Base-by-base conservation (phyloP, 2,329 filamentous ascomycete species). In the Thielaviopsis musarum region DNA sequence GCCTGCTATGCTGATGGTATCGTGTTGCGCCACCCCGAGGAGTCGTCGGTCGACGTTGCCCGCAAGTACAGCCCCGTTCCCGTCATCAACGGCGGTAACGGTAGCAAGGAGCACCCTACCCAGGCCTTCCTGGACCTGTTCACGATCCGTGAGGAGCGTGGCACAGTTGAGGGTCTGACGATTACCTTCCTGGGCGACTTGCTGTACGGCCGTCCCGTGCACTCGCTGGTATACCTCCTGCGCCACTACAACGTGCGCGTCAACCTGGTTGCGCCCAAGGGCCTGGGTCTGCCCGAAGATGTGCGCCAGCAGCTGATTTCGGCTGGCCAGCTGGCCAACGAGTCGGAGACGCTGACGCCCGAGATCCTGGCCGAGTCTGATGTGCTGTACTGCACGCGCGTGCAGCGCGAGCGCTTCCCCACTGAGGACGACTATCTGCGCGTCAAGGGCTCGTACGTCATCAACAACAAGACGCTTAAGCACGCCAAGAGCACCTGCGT, bases 91-190 rank as follows among this genome's bases (percentile, higher is more conserved):
- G 93, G 90, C 64, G 93, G 93, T 56, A 98, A 98, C 70, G 93
- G 93, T 64, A 90, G 87, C 73, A 84, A 88, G 66, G 93, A 98
- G 75, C 93, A 98, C 73, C 93, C 93, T 0, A 98, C 93, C 0
- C 93, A 98, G 73, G 93, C 93, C 0, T 93, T 98, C 79, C 77
- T 98, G 22, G 93, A 98, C 68, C 84, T 98, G 61, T 98, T 96
- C 77, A 97, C 93, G 59, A 98, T 98, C 68, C 88, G 93, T 65
- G 93, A 98, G 73, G 93, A 98, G 72, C 79, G 97, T 9, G 93
- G 93, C 64, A 96, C 91, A 0, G 91, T 97, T 60, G 91, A 91
- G 69, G 91, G 91, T 57, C 77, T 98, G 64, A 97, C 89, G 52
- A 94, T 98, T 68, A 98, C 93, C 56, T 98, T 98, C 71, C 79